Base-by-base conservation (phyloP, 305 asterid species). In the Fraxinus floribunda region DNA sequence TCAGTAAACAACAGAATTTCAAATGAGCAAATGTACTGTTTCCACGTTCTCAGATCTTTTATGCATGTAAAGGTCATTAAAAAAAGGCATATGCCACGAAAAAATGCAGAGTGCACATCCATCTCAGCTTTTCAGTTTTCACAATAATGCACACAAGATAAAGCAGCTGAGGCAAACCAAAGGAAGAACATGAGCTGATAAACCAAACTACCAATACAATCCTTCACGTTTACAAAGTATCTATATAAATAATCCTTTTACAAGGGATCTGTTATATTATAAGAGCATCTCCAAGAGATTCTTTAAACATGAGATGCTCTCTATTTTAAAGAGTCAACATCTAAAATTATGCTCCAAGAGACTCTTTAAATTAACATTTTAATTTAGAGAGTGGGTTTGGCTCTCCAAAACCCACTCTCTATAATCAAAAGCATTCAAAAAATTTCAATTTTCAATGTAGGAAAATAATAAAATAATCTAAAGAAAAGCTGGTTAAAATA, bases 1-100 rank as follows among this genome's bases (percentile, higher is more conserved):
- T 39, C 75, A 78, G 81, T 22, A 78, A 76, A 22, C 22, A 79
- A 70, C 9, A 60, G 78, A 76, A 15, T 26, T 71, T 8, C 39
- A 55, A 20, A 18, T 16, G 18, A 49, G 15, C 60, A 49, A 49
- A 49, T 15, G 60, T 15, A 15, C 7, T 15, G 18, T 49, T 49
- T 16, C 18, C 22, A 16, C n/a, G 0, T 15, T 49, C 62, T 52
- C 62, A 15, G 60, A 49, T 15, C 20, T 49, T 49, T 49, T 15
- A 16, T 2, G 62, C 62, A 52, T 52, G 62, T 52, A 15, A 68
- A 77, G 34, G 71, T 5, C 32, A 80, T 8, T 35, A 49, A 30
- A 80, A 46, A 16, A 16, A 20, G 60, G 75, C 1, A 22, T 10
- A 52, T 52, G 44, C 36, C 44, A 22, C 72, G 35, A 44, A 24